Evolutionary conservation across 192 early-diverging fungal species (phyloP), one percentile per base, ranked within the genome.

Genomic region (Chytriomyces confervae): DNA sequence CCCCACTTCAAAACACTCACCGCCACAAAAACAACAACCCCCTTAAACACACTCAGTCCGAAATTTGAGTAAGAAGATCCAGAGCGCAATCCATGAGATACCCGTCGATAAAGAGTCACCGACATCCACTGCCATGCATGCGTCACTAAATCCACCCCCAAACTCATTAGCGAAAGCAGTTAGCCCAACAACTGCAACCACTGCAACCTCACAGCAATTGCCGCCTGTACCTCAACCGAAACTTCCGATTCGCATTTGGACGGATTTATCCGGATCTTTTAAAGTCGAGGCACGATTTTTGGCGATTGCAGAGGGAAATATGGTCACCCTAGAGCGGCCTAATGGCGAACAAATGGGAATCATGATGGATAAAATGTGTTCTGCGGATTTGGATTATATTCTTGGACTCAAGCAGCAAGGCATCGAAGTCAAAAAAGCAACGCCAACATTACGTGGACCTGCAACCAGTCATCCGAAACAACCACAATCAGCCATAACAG

Each of bases 341-440:
- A 66, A 29, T 45, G 74, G 74, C 6, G 74, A 76, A 18, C 74
- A 76, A 66, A 76, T 76, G 61, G 74, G 74, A 2, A 76, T 76
- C 44, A 76, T 76, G 74, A 76, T 76, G 74, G 74, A 76, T 53
- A 76, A 76, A 76, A 76, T 76, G 74, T 76, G 20, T 10, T 76
- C 74, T 8, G 74, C 74, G 10, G 74, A 76, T 51, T 66, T 76
- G 62, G 63, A 76, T 36, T 76, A 76, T 50, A 76, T 76, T 0
- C n/a, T 76, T 1, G 64, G 62, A 27, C 50, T 76, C 10, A 62
- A 66, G 62, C 74, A 76, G 36, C 74, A 76, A 43, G 74, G 74
- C 20, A 76, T 76, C 27, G 74, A 76, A 51, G 74, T 76, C 9
- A 8, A 63, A 27, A 9, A 27, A 5, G 44, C 18, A 8, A 44